phyloP scores from a whole-genome alignment of 2,329 filamentous ascomycete genomes.

The Sordariomycetes sp. region DNA sequence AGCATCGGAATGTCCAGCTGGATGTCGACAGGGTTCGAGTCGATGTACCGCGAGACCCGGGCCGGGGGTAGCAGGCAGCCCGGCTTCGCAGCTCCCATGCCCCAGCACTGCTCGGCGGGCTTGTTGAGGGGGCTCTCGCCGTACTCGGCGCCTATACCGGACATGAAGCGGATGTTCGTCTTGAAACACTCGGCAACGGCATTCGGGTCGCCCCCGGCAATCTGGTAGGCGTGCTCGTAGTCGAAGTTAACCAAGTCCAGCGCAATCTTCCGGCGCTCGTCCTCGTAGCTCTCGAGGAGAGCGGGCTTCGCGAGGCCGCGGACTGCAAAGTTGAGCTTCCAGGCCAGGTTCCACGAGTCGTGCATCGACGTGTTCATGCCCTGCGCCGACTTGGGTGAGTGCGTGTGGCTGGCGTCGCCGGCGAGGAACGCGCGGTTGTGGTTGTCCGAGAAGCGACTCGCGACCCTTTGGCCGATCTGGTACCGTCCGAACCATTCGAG shows the following conservation, averaged over 20 bases:
- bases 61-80: conserved; percentile 50
- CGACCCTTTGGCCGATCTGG: conserved; percentile 57
- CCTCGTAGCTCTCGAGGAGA: conserved; percentile 47
- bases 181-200: conserved; percentile 56
- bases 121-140: conserved; percentile 36
- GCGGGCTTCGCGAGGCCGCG: conserved; percentile 39
- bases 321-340: conserved; percentile 37
- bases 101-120: conserved; percentile 21
- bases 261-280: conserved; percentile 48
- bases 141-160: conserved; percentile 54
- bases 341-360: conserved; percentile 48
- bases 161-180: conserved; percentile 61
- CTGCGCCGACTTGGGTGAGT: conserved; percentile 60
- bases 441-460: conserved; percentile 52
- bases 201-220: conserved; percentile 46
- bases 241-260: conserved; percentile 47
- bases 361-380: conserved; percentile 50
- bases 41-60: conserved; percentile 60
- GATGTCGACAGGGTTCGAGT: conserved; percentile 65
- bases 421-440: conserved; percentile 52
- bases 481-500: conserved; percentile 63
- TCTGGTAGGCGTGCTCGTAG: conserved; percentile 41
- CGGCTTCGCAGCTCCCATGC: conserved; percentile 34
- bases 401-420: conserved; percentile 59
- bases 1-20: conserved; percentile 68